Percentiles rank a stretch among this genome's conserved stretches.
These are phyloP conservation scores for Poa annua DNA, from an alignment of 176 grass and related monocot species.

Conservation along the genomic window DNA sequence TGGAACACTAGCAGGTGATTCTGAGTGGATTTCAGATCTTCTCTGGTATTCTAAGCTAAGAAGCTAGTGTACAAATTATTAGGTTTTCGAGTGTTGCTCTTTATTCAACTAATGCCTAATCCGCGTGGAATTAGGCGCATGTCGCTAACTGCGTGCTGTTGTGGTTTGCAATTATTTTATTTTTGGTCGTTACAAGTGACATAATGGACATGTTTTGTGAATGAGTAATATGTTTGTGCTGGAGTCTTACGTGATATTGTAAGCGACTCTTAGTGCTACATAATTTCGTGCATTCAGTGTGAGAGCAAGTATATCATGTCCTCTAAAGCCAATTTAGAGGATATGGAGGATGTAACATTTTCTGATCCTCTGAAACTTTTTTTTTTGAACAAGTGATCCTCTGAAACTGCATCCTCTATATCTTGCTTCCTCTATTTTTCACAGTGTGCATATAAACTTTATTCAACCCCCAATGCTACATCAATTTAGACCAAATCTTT, in stretches of 20 bases:
- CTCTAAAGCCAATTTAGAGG: background rate
- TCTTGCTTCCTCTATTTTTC: background rate
- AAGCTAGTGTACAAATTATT: background rate
- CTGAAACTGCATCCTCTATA: background rate
- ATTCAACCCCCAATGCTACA: background rate
- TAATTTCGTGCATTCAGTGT: background rate
- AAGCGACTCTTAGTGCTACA: background rate
- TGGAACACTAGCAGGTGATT: background rate
- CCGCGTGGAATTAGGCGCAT: background rate
- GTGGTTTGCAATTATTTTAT: background rate
- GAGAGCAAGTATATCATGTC: background rate
- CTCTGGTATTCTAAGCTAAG: background rate
- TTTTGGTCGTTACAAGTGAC: background rate
- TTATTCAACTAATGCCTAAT: background rate
- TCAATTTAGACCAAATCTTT: background rate
- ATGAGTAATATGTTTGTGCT: background rate
- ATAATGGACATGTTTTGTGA: background rate
- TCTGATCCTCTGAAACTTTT: background rate
- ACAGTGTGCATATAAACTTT: background rate
- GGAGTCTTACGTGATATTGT: background rate
- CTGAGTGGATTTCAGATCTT: background rate
- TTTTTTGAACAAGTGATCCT: background rate
- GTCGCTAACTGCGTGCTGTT: background rate
- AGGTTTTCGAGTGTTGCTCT: background rate
- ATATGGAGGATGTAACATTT: background rate